Base-by-base conservation (phyloP, 495 filamentous ascomycete genomes). In the Aspergillus bertholletiae region DNA sequence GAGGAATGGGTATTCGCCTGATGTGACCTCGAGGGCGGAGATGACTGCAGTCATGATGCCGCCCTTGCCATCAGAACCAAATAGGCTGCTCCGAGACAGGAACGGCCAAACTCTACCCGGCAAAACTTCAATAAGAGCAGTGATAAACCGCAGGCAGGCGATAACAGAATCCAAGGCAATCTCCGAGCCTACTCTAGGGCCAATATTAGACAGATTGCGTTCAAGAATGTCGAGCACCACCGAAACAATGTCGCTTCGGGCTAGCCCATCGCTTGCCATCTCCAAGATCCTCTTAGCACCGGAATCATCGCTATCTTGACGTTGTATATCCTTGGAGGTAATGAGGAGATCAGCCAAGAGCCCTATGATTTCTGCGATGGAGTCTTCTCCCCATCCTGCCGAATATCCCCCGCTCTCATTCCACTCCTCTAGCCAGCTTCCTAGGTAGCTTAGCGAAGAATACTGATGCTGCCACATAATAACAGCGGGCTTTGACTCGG, bases 91-190 rank as follows among this genome's bases (percentile, higher is more conserved):
- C 46, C 89, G 79, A 5, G 87, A 80, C 63, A 98, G 82, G 62
- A 92, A 90, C 4, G 91, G 88, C 93, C 93, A 98, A 2, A 96
- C 84, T 53, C 92, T 75, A 41, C 84, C 85, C 4, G 93, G 92
- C 23, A 86, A 74, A n/a, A 95, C 71, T 6, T 77, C 73, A 4
- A 90, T 65, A 9, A 94, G 70, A 18, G 83, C 83, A 54, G 86
- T 77, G 13, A 93, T 78, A 56, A 97, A 97, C 37, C 89, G 87
- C 32, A 90, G 60, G 59, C 90, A 96, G 30, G 84, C 83, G 28
- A 87, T 78, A 22, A 92, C 75, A 28, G 89, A 75, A 7, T 85
- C 78, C 18, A 88, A 54, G 8, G 77, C 71, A 3, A 68, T 73
- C 24, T 79, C 81, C 6, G 74, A 56, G 12, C 78, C 77, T 21